Evolutionary conservation across 176 grass and related monocot species (phyloP).

Genomic region (Triticum turgidum): DNA sequence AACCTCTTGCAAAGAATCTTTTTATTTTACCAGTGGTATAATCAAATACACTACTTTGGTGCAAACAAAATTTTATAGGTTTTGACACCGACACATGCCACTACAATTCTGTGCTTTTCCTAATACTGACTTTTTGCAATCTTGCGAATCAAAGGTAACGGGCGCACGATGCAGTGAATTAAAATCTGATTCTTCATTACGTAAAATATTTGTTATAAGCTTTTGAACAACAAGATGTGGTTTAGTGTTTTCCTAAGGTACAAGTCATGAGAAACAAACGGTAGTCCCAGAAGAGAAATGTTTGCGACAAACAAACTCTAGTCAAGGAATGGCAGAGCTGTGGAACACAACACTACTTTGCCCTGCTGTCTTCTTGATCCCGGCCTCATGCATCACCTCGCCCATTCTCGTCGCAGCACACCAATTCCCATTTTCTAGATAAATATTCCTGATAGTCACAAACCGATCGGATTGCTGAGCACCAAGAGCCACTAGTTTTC

Average conservation of each 20-base stretch:
- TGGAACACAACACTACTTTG: constrained; percentile 39
- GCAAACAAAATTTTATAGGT: too few species aligned
- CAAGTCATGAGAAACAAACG: not conserved
- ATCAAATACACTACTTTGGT: too few species aligned
- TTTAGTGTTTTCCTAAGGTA: not conserved
- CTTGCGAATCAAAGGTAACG: too few species aligned
- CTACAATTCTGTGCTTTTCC: too few species aligned
- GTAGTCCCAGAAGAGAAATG: not conserved
- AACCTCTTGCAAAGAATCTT: too few species aligned
- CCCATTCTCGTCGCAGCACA: constrained; percentile 49
- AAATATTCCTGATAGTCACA: constrained; percentile 61
- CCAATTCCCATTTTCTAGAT: constrained; percentile 60
- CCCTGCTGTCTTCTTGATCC: constrained; percentile 58
- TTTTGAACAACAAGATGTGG: not conserved
- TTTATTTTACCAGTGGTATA: too few species aligned
- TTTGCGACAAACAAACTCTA: not conserved
- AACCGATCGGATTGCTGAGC: constrained; percentile 42
- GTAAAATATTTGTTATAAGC: not conserved
- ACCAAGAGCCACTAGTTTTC: constrained; percentile 51
- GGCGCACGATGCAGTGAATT: not conserved
- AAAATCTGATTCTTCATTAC: not conserved
- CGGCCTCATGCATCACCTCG: constrained; percentile 48
- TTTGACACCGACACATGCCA: too few species aligned
- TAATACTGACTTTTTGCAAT: too few species aligned
- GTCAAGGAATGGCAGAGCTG: constrained; percentile 18